Base-by-base conservation (phyloP, 116 monocot genomes). In the Iris pallida region DNA sequence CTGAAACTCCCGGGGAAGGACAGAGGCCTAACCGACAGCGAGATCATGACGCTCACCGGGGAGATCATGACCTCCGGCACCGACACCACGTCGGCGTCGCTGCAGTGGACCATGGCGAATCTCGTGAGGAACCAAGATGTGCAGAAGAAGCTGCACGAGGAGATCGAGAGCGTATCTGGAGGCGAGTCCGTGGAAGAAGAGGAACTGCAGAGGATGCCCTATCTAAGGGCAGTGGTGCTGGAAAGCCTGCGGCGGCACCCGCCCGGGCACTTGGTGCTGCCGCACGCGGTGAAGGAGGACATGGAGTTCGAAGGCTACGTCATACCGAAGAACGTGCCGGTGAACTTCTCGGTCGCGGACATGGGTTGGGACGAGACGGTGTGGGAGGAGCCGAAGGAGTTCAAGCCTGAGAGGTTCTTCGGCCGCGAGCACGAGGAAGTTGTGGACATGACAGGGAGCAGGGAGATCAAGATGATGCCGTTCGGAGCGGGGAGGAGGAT, bases 31-130 rank as follows among this genome's bases (percentile, higher is more conserved):
- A 53, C 53, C 5, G 48, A 66, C 5, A 40, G 53, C 2, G 66
- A 66, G 47, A 41, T 53, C 12, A 40, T 66, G 53, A 3, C 13
- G 14, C 66, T 66, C 30, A 52, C 52, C 14, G 49, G 52, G 2
- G 66, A 66, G 40, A 52, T 66, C 14, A 11, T 66, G 6, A 53
- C 20, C 20, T 48, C 52, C 66, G 66, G 66, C 4, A 53, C 66
- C 0, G 66, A 66, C 40, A 66, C 66, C 2, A 66, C 66, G 14
- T 30, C 66, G 14, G 41, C 66, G 13, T 48, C 53, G 30, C 16
- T 66, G 12, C 40, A 66, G 53, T 66, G 66, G 66, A 53, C 40
- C 12, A 66, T 66, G 66, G 66, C 66, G n/a, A 20, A 66, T 47
- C 20, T 66, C 12, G 53, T 53, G 53, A 41, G 14, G 51, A 48